Percentiles rank a stretch among this genome's conserved stretches.
Evolutionary conservation across 306 rosid genomes (phyloP).

Genomic region (Biancaea sappan): DNA sequence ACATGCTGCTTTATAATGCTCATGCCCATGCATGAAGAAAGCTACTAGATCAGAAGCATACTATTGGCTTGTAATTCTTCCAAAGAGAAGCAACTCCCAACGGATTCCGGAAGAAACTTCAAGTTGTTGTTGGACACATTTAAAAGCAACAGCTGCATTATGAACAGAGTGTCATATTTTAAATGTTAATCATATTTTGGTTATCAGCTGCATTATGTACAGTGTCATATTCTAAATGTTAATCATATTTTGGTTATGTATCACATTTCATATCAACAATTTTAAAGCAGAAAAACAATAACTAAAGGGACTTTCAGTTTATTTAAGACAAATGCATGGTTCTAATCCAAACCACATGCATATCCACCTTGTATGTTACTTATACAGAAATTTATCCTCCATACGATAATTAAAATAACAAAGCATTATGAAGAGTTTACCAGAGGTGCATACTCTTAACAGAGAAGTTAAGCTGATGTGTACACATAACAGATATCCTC

Average conservation of each 20-base stretch:
- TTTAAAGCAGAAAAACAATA: not conserved
- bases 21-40: constrained; percentile 29
- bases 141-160: constrained; percentile 78
- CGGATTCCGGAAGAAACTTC: constrained; percentile 87
- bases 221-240: constrained; percentile 32
- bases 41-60: constrained; percentile 34
- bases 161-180: constrained; percentile 41
- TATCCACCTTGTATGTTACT: constrained; percentile 16
- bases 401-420: not conserved
- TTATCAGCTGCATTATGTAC: constrained; percentile 65
- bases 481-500: constrained; percentile 15
- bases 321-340: constrained; percentile 2
- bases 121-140: constrained; percentile 86
- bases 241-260: constrained; percentile 18
- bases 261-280: constrained; percentile 3
- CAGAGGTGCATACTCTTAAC: constrained; percentile 6
- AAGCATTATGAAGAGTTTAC: constrained; percentile 15
- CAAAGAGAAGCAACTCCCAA: constrained; percentile 92
- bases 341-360: constrained; percentile 11
- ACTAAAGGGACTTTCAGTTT: constrained; percentile 19
- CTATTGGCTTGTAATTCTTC: constrained; percentile 98
- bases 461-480: not conserved
- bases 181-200: constrained; percentile 27
- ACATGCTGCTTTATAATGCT: constrained; percentile 25
- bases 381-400: not conserved